Evolutionary conservation across 2,329 filamentous ascomycete species (phyloP), one percentile per base, ranked within the genome.

Genomic region (Xylaria sp.): DNA sequence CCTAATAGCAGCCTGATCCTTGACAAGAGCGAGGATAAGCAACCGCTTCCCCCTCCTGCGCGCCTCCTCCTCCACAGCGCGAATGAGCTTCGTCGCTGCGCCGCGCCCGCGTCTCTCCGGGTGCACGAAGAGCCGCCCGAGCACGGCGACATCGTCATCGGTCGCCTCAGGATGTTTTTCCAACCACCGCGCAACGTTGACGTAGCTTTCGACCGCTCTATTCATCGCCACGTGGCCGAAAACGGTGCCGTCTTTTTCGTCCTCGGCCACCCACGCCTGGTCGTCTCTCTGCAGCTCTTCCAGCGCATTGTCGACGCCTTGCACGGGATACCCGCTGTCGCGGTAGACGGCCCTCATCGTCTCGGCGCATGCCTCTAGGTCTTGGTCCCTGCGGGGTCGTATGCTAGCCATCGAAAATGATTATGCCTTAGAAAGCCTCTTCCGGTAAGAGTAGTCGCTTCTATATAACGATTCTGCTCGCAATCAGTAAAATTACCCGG

Each of bases 1-100:
- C 33, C 66, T 57, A 33, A 70, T 69, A 12, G 69, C 69, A 57
- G 64, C 50, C 58, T 65, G 64, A 33, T 65, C 67, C 52, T 68
- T 70, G 45, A 65, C 60, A 19, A 68, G 46, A 4, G 63, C 64
- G 19, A 66, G 61, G 54, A 70, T 63, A 38, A 68, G 40, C 7
- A 66, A 53, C 19, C 64, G 55, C 35, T 40, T 50, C 7, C 60
- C 62, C 15, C 37, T 47, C n/a, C 37, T 17, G 25, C 59, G 57
- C 23, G 62, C 62, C 42, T 64, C 67, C 21, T 62, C 61, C 31
- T 64, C 53, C 33, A 60, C 69, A 15, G 53, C 46, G 3, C 59
- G 33, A 17, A 70, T 57, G 14, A 69, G 64, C 43, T 23, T 52
- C 8, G 58, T 66, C 17, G 63, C 66, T 5, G 50, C 52, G 35